Conservation (phyloP, 1,284 basidiomycete genomes). For the Psilocybe mexicana region DNA sequence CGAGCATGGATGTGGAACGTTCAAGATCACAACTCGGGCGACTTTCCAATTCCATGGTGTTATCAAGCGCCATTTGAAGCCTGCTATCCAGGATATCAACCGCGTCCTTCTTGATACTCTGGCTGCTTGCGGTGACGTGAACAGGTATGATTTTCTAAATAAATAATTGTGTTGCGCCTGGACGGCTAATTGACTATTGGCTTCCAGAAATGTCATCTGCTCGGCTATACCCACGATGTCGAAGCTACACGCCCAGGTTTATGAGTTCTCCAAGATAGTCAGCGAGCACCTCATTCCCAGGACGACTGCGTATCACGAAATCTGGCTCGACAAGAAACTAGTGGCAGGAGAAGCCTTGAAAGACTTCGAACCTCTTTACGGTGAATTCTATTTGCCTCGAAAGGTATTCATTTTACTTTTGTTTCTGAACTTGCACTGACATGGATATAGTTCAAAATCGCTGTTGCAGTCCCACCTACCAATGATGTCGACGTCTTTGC, state of each 20-base stretch:
- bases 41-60: slow-evolving; percentile 99
- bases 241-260: slow-evolving; percentile 83
- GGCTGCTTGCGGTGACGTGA: slow-evolving; percentile 98
- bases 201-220: slow-evolving; percentile 83
- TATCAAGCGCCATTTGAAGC: slow-evolving; percentile 95
- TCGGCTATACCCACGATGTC: slow-evolving; percentile 90
- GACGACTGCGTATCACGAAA: slow-evolving; percentile 97
- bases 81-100: slow-evolving; percentile 97
- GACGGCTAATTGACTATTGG: neutral
- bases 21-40: slow-evolving; percentile 97
- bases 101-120: slow-evolving; percentile 91
- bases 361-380: slow-evolving; percentile 96
- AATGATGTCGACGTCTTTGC: slow-evolving; percentile 98
- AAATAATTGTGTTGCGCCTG: slow-evolving; percentile 1
- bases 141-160: slow-evolving; percentile 56
- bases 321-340: slow-evolving; percentile 97
- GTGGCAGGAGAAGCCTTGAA: slow-evolving; percentile 89
- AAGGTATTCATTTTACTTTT: slow-evolving; percentile 51
- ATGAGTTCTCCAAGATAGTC: slow-evolving; percentile 83
- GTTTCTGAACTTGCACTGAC: slow-evolving; percentile 10
- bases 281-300: slow-evolving; percentile 89
- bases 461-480: slow-evolving; percentile 93
- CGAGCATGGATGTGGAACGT: slow-evolving; percentile 91
- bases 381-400: slow-evolving; percentile 95
- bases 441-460: slow-evolving; percentile 88